Percentiles rank a stretch among this genome's conserved stretches.
phyloP scores from a whole-genome alignment of 108 stramenopile genomes.

The Halocafeteria seosinensis region DNA sequence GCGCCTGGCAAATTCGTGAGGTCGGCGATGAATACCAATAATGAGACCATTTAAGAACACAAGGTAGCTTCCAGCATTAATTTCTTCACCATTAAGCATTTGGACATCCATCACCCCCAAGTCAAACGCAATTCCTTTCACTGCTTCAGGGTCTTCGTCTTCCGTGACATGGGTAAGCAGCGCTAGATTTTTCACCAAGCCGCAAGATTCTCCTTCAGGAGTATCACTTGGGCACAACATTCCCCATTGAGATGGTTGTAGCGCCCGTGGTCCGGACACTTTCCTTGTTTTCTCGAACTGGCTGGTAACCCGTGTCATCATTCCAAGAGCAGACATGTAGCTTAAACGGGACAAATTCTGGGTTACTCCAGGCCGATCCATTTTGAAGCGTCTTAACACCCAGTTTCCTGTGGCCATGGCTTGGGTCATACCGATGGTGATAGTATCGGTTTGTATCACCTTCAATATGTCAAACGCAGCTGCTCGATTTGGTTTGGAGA shows the following conservation, averaged over 20 bases:
- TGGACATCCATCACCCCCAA: conserved; percentile 81
- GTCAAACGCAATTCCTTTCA: conserved; percentile 72
- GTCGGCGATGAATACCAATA: conserved; percentile 62
- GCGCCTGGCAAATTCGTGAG: conserved; percentile 48
- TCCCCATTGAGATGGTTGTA: conserved; percentile 95
- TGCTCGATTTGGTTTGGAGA: conserved; percentile 77
- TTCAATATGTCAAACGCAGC: conserved; percentile 84
- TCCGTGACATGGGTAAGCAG: conserved; percentile 90
- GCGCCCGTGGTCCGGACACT: conserved; percentile 79
- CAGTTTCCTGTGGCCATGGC: conserved; percentile 93
- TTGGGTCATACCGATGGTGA: conserved; percentile 82
- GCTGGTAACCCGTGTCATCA: conserved; percentile 91
- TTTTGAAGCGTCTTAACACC: conserved; percentile 91
- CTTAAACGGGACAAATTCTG: conserved; percentile 74
- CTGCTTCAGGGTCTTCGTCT: conserved; percentile 70
- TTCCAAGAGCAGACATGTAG: conserved; percentile 80
- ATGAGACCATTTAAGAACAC: conserved; percentile 90
- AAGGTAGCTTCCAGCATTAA: conserved; percentile 47
- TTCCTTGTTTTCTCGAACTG: conserved; percentile 95
- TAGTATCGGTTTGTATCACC: conserved; percentile 61
- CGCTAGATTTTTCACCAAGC: conserved; percentile 91
- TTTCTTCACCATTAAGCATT: conserved; percentile 2
- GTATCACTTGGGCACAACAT: conserved; percentile 97
- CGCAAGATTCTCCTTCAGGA: conserved; percentile 94
- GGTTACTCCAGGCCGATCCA: conserved; percentile 92